phyloP scores from a whole-genome alignment of 2,329 filamentous ascomycete genomes.

The Remersonia thermophila region DNA sequence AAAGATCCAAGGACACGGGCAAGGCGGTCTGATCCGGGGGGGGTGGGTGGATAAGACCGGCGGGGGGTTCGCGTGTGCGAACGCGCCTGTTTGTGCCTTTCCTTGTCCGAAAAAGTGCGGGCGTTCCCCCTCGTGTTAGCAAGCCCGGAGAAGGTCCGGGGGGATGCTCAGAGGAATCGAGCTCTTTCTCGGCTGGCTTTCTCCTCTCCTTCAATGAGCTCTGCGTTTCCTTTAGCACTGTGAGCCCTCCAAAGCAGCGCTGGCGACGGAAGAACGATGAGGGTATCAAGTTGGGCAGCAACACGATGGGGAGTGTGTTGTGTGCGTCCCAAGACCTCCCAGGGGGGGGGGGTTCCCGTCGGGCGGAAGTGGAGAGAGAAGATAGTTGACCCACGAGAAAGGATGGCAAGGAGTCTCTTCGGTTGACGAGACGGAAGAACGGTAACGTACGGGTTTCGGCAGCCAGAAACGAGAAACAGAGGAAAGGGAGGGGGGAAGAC shows the following conservation, averaged over 20 bases:
- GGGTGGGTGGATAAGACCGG: constrained; percentile 1
- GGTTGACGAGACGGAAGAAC: constrained; percentile 1
- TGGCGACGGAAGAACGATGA: constrained; percentile 6
- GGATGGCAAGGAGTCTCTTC: constrained; percentile 7
- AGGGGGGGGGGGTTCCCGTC: constrained; percentile 5
- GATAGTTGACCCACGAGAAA: constrained; percentile 4
- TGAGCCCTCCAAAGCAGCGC: constrained; percentile 6
- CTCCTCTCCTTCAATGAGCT: too few relatives aligned
- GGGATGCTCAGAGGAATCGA: not conserved
- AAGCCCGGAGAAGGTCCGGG: too few relatives aligned
- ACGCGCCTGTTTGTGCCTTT: not conserved
- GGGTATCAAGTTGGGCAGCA: constrained; percentile 17
- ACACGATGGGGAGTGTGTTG: constrained; percentile 7
- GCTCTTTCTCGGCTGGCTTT: too few relatives aligned
- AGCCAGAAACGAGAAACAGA: constrained; percentile 1
- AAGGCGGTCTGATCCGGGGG: constrained; percentile 9
- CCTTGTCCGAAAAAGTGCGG: constrained; percentile 3
- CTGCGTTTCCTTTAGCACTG: not conserved
- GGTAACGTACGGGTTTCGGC: constrained; percentile 10
- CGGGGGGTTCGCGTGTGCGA: not conserved
- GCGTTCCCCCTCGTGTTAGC: not conserved
- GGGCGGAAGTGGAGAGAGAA: constrained; percentile 11
- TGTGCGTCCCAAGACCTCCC: constrained; percentile 2
- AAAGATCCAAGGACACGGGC: constrained; percentile 1
- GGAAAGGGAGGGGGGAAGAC: too few relatives aligned